Base-by-base conservation (phyloP, 106 monocot species). In the Ottelia alismoides region DNA sequence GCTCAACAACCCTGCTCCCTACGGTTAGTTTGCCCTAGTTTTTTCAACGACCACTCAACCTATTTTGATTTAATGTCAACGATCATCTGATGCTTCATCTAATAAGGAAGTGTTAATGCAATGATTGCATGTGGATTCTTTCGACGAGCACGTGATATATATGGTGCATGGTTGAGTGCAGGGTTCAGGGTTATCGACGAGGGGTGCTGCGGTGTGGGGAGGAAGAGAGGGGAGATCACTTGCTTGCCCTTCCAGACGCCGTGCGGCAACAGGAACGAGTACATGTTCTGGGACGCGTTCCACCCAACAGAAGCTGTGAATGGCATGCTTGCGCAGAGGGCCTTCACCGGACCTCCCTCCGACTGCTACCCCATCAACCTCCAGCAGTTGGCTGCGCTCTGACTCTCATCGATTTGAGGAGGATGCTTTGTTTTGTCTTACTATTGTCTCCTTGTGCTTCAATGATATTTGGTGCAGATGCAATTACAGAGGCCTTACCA, bases 261-360 rank as follows among this genome's bases (percentile, higher is more conserved):
- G 0, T 88, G 79, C 58, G 25, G 22, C 10, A 55, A 79, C 44
- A 63, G 77, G 28, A 63, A 47, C 22, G 64, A 69, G 45, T 51
- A 76, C 31, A 62, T 79, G 2, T 88, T 83, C 67, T 79, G 83
- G 82, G 82, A 88, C 32, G 78, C 78, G 0, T 82, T 65, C 71
- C 82, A 88, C 47, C 82, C 82, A 1, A 82, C 88, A 12, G 43
- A 83, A 24, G 79, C 88, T 2, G 78, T 76, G 30, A 73, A 79
- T 62, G 43, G 51, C 11, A 67, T 83, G 14, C 67, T 88, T 5
- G 82, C 64, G 2, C 61, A 76, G 43, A 63, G 67, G 25, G 79
- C 82, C 2, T 82, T 70, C 65, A 54, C 31, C 4, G 88, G 79
- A 11, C 28, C 73, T 0, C 67, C 66, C 1, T 27, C 54, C 1